Percentiles rank a stretch among this genome's conserved stretches.
phyloP scores from a whole-genome alignment of 768 basidiomycete species.

The Termitomyces sp. region DNA sequence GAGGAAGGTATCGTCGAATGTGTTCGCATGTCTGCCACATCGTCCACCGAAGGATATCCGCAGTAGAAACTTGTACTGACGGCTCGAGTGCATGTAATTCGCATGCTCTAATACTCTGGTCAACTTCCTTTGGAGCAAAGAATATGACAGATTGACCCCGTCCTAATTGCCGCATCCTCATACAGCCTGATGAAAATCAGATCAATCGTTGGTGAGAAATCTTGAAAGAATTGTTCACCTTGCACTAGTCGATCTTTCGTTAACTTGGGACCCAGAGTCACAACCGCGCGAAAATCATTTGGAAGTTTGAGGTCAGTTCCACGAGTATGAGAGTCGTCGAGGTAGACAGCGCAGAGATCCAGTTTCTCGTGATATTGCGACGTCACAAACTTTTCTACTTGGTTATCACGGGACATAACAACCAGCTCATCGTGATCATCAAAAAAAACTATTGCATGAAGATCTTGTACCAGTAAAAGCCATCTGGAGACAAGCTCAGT shows the following conservation, averaged over 20 bases:
- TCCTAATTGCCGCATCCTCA: constrained; percentile 48
- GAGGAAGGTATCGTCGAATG: constrained; percentile 31
- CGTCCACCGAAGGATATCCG: constrained; percentile 28
- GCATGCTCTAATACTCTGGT: constrained; percentile 27
- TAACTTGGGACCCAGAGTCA: constrained; percentile 44
- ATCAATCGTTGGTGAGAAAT: neutral
- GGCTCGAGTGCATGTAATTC: constrained; percentile 23
- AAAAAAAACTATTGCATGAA: constrained; percentile 39
- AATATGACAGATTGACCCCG: constrained; percentile 42
- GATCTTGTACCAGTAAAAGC: constrained; percentile 24
- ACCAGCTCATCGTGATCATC: constrained; percentile 28
- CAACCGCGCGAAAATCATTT: constrained; percentile 30
- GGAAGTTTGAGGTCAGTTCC: constrained; percentile 53
- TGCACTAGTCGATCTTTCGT: constrained; percentile 48
- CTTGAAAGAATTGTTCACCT: constrained; percentile 34
- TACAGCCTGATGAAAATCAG: constrained; percentile 32
- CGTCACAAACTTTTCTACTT: constrained; percentile 32
- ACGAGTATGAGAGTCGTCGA: constrained; percentile 48
- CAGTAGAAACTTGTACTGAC: neutral
- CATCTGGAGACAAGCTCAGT: constrained; percentile 31
- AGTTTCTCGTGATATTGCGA: constrained; percentile 24
- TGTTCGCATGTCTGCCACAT: constrained; percentile 38
- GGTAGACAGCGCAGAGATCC: constrained; percentile 37
- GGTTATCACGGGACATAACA: constrained; percentile 30
- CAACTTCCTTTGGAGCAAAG: constrained; percentile 37